A percentile compares a stretch with the other conserved stretches of the same genome.
phyloP scores from a whole-genome alignment of 2,329 filamentous ascomycete genomes.

The Aureobasidium melanogenum region DNA sequence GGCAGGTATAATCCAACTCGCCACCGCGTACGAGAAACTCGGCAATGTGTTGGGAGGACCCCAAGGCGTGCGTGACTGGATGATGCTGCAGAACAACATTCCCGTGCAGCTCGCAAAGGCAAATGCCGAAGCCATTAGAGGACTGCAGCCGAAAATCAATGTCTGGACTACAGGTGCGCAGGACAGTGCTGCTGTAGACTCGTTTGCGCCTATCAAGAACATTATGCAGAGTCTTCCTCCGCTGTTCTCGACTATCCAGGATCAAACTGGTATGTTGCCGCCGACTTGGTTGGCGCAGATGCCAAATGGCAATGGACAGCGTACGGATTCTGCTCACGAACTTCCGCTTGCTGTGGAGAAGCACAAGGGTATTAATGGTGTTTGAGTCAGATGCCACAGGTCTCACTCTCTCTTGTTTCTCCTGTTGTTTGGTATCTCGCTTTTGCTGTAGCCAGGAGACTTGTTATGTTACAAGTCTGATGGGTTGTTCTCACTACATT shows the following conservation, averaged over 20 bases:
- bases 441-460: not conserved
- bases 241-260: constrained; percentile 74
- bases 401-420: too few relatives aligned
- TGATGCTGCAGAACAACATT: constrained; percentile 79
- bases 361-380: not conserved
- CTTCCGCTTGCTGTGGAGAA: not conserved
- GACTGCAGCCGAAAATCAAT: constrained; percentile 80
- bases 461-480: too few relatives aligned
- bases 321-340: constrained; percentile 21
- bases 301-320: constrained; percentile 30
- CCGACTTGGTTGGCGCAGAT: constrained; percentile 62
- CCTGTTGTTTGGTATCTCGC: not conserved
- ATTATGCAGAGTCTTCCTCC: constrained; percentile 80
- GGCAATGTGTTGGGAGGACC: constrained; percentile 70
- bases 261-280: constrained; percentile 75
- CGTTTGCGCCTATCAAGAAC: constrained; percentile 60
- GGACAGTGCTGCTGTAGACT: constrained; percentile 42
- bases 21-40: constrained; percentile 68
- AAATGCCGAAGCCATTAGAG: constrained; percentile 66
- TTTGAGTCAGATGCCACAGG: not conserved
- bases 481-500: not conserved
- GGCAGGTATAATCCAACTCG: constrained; percentile 67
- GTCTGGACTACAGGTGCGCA: constrained; percentile 70
- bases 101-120: constrained; percentile 70
- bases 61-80: constrained; percentile 67